Base-by-base conservation (phyloP, 768 basidiomycete species). In the Collybia nuda region DNA sequence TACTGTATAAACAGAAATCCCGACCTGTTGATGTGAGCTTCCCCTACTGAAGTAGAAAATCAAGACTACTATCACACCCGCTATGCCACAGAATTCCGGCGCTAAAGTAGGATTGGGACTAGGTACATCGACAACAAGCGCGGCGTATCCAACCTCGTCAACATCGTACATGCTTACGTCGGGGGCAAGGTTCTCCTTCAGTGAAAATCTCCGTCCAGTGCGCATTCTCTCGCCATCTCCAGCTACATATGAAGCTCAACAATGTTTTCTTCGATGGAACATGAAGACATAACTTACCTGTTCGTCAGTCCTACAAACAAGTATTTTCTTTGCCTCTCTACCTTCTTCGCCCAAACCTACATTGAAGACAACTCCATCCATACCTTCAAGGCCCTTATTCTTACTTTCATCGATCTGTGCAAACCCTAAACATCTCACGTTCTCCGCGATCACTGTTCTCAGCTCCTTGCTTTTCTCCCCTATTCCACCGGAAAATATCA, bases 401-500 rank as follows among this genome's bases (percentile, higher is more conserved):
- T 76, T 80, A 49, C 52, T 61, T 5, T 61, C 59, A 44, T 84
- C 78, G 9, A 90, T 66, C 0, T 53, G 50, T 22, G 72, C 67
- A 51, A 84, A 85, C 1, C 90, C 91, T 39, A 94, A 63, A 68
- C 82, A 88, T 15, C 46, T 57, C 14, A 86, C 69, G 28, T 76
- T 72, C 29, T 74, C 64, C 3, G 76, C 75, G 15, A 95, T 72
- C 17, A 80, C 79, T 36, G 68, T 62, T 37, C 93, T 69, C 47
- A 98, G 67, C 56, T 80, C 75, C 15, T 67, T 71, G 52, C 84
- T 81, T 56, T 75, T 77, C 67, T 97, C 94, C 0, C 94, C 94
- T 46, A 97, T 91, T 0, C 93, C 93, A 2, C 93, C 93, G 0
- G 89, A 78, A 63, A 95, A 93, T 11, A 94, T 88, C 37, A 95